Percentiles rank a stretch among this genome's conserved stretches.
Conservation (phyloP, 768 basidiomycete genomes). For the Mycena olivaceomarginata region DNA sequence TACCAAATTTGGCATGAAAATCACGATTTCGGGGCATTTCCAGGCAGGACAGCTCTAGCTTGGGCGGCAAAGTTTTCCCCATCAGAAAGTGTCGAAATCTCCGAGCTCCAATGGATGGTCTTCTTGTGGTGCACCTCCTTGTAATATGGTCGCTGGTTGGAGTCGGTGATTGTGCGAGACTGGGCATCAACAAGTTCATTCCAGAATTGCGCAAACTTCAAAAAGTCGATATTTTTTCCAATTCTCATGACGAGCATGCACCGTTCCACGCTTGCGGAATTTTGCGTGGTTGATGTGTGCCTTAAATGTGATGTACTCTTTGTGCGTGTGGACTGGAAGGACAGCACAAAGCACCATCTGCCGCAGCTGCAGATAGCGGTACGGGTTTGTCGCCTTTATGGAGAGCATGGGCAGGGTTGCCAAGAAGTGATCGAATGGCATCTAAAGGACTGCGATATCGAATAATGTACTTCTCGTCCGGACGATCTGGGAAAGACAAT, state of each 20-base stretch:
- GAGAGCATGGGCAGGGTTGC: no score
- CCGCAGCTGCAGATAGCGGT: background rate
- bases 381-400: background rate
- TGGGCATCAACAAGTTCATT: background rate
- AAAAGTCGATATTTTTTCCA: slow-evolving; percentile 6
- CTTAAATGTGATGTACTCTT: background rate
- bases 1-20: no score
- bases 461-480: no score
- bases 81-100: no score
- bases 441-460: no score
- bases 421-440: no score
- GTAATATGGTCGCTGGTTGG: background rate
- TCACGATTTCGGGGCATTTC: no score
- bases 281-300: background rate
- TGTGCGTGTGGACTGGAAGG: background rate
- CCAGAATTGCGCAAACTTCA: slow-evolving; percentile 1
- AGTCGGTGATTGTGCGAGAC: background rate
- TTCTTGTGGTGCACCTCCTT: slow-evolving; percentile 1
- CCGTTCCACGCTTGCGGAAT: background rate
- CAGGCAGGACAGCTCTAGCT: no score
- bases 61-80: no score
- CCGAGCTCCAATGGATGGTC: background rate
- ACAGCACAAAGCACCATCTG: background rate
- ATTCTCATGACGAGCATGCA: background rate
- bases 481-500: no score